Conservation (phyloP, 352 stramenopile genomes). For the Nothophytophthora sp. region DNA sequence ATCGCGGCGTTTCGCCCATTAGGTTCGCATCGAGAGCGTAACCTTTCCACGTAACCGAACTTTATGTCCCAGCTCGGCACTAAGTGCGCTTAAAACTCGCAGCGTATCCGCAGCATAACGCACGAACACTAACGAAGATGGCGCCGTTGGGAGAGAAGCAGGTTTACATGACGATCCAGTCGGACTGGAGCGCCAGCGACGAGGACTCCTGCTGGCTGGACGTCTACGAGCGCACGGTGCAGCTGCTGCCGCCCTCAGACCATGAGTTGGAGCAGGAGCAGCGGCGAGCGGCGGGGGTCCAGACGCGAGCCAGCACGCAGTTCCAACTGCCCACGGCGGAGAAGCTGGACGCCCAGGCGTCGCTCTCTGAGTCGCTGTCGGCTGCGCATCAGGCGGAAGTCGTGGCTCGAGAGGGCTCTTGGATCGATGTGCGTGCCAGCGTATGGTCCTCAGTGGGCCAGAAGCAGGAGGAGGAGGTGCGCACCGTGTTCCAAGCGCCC, state of each 20-base stretch:
- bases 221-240: slow-evolving; percentile 49
- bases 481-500: slow-evolving; percentile 58
- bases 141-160: slow-evolving; percentile 10
- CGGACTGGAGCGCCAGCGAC: slow-evolving; percentile 42
- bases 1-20: slow-evolving; percentile 2
- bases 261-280: slow-evolving; percentile 14
- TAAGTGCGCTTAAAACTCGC: too few relatives aligned
- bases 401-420: slow-evolving; percentile 30
- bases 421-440: slow-evolving; percentile 47
- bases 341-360: not conserved
- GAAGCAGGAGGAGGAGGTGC: slow-evolving; percentile 12
- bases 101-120: not conserved
- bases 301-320: slow-evolving; percentile 32
- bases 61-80: too few relatives aligned
- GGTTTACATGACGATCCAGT: slow-evolving; percentile 67
- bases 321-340: slow-evolving; percentile 40
- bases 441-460: slow-evolving; percentile 4
- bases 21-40: too few relatives aligned
- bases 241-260: slow-evolving; percentile 7
- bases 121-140: slow-evolving; percentile 15
- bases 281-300: slow-evolving; percentile 6
- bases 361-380: not conserved
- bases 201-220: slow-evolving; percentile 47
- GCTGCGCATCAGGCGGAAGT: slow-evolving; percentile 36
- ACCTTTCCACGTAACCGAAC: not conserved